Base-by-base conservation (phyloP, 1,284 basidiomycete genomes). In the Wolfiporia cocos region DNA sequence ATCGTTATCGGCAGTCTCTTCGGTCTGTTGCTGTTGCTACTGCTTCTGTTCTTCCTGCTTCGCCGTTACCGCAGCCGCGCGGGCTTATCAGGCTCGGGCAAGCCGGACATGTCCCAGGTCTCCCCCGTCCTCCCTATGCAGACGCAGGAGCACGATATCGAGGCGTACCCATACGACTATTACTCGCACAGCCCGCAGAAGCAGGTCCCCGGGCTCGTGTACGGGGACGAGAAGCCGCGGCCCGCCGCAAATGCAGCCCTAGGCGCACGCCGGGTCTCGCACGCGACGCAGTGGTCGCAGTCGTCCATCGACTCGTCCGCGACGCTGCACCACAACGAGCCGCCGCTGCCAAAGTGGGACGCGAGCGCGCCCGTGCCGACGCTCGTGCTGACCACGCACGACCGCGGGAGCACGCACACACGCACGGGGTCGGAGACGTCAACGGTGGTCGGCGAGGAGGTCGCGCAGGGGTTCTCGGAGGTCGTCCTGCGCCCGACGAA, bases 111-210 rank as follows among this genome's bases (percentile, higher is more conserved):
- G 7, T 62, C 61, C 3, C 58, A 61, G 7, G 62, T 60, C 3
- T 58, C 59, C 6, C 58, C 59, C 7, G 53, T 56, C 3, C 55
- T 71, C 17, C 70, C 70, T 3, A 65, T 72, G 47, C 70, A 41
- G 33, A 65, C 72, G 47, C 30, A 72, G 46, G 49, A 61, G 18
- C 64, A 66, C 6, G 62, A 61, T 38, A 53, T 59, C 41, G 64
- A 68, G 43, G 57, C 56, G 2, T 20, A 37, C 5, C 5, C 6
- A 7, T 6, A 50, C 35, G 40, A 34, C 23, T 14, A 26, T 5
- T 11, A 32, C 9, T 22, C 28, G 22, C 22, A 33, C 23, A 36
- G 37, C 44, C 9, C 47, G 49, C 0, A 43, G 34, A 21, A 38
- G 41, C 21, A 34, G 21, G 32, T 35, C 29, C 39, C 19, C 21